Percentiles rank a stretch among this genome's conserved stretches.
Evolutionary conservation across 2,329 filamentous ascomycete species (phyloP).

Genomic region (Aspergillus viridinutans): DNA sequence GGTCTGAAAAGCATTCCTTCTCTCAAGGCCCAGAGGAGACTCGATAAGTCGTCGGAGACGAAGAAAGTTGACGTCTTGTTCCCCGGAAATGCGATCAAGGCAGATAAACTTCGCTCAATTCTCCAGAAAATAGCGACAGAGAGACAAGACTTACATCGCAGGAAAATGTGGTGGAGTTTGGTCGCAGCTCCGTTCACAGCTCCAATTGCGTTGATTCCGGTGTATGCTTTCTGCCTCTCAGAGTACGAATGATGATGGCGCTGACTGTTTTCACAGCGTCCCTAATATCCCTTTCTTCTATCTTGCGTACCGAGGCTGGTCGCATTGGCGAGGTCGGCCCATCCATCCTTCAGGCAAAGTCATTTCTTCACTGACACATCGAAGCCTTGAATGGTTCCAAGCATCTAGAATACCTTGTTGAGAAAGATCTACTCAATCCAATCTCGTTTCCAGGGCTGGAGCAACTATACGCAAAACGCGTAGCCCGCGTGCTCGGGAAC

Average conservation of each 20-base stretch:
- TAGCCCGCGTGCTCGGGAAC: constrained; percentile 29
- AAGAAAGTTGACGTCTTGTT: constrained; percentile 67
- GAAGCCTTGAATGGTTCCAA: constrained; percentile 73
- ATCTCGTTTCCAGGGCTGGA: constrained; percentile 68
- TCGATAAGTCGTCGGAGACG: constrained; percentile 60
- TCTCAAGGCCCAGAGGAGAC: constrained; percentile 62
- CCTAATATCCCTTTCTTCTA: constrained; percentile 98
- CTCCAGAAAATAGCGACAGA: constrained; percentile 71
- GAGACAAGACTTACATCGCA: constrained; percentile 71
- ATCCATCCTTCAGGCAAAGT: constrained; percentile 6
- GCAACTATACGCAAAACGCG: constrained; percentile 60
- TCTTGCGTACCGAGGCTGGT: constrained; percentile 82
- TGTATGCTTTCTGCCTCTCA: constrained; percentile 52
- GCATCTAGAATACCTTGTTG: constrained; percentile 75
- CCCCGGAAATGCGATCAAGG: constrained; percentile 65
- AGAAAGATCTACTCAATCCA: constrained; percentile 65
- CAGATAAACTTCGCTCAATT: constrained; percentile 60
- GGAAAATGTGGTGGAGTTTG: constrained; percentile 74
- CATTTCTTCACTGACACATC: constrained; percentile 15
- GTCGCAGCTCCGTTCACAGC: constrained; percentile 76
- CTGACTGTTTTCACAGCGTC: constrained; percentile 52
- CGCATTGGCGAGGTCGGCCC: constrained; percentile 67
- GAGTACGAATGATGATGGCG: constrained; percentile 3
- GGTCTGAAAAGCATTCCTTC: constrained; percentile 90
- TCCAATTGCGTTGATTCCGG: constrained; percentile 76